Evolutionary conservation across 2,329 filamentous ascomycete species (phyloP), one percentile per base, ranked within the genome.

Genomic region (Clonostachys solani): DNA sequence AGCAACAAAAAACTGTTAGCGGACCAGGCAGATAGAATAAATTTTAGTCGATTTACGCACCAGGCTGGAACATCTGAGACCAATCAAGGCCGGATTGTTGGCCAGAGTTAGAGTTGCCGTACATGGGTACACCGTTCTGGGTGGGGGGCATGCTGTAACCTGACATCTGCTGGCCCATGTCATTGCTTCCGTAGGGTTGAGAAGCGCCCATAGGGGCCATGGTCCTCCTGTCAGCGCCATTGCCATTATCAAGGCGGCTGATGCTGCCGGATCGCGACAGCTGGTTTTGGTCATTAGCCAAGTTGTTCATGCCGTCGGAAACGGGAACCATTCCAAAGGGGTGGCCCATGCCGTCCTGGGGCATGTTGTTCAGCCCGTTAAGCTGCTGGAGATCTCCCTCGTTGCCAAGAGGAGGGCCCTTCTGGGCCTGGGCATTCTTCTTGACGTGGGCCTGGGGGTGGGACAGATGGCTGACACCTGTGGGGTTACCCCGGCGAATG

Each of bases 401-500:
- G 46, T 71, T 69, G 54, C 70, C 71, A 56, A 78, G 69, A 44
- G 73, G 72, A 46, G 71, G 71, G 42, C 69, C 67, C 66, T 84
- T 81, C 59, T 84, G 79, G 17, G 75, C 73, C 50, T 77, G 73
- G 52, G 80, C 77, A 59, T 81, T 78, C 72, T 91, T 92, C 75
- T 91, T 92, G 61, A 94, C 78, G 69, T 95, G 89, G 54, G 89
- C 87, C 68, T 92, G 88, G 35, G 91, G 89, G 70, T 96, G 91
- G 57, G 92, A 95, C 68, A 99, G 71, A 73, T 99, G 94, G 62
- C 89, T 96, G 53, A 90, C 90, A 58, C 92, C 92, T 15, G 91
- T 96, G 47, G 94, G 92, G 71, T 97, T 97, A 49, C 94, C 94
- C 64, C 94, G 86, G 60, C 94, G 86, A 55, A 96, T 90, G 37